Conservation (phyloP, 2,329 filamentous ascomycete species). For the Venturia nashicola region DNA sequence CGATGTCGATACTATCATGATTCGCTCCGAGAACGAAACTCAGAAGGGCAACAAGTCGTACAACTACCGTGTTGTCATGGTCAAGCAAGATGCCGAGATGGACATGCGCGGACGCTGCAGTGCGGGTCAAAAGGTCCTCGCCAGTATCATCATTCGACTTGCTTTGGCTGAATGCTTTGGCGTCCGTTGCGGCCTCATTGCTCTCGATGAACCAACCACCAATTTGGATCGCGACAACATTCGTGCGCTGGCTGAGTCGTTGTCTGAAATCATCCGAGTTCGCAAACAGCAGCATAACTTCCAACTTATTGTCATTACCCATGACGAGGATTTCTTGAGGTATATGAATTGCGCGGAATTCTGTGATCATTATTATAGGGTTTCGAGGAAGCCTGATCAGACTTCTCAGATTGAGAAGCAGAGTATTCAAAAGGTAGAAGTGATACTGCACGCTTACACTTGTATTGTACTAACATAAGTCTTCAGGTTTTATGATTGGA, state of each 20-base stretch:
- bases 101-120: conserved; percentile 98
- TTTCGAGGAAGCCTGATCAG: conserved; percentile 70
- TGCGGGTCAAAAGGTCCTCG: conserved; percentile 91
- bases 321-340: conserved; percentile 90
- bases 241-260: conserved; percentile 67
- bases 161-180: conserved; percentile 95
- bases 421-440: conserved; percentile 21
- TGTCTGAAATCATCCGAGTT: conserved; percentile 77
- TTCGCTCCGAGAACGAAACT: conserved; percentile 79
- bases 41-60: conserved; percentile 66
- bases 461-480: background rate
- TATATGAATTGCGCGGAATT: conserved; percentile 93
- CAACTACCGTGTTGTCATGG: conserved; percentile 96
- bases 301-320: conserved; percentile 95
- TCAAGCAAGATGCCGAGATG: conserved; percentile 95
- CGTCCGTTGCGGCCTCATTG: conserved; percentile 88
- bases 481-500: background rate
- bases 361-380: conserved; percentile 80
- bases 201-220: conserved; percentile 93
- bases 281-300: conserved; percentile 85
- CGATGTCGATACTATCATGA: conserved; percentile 92
- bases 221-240: conserved; percentile 96
- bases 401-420: conserved; percentile 72
- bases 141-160: conserved; percentile 92
- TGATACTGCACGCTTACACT: background rate